Base-by-base conservation (phyloP, 805 yeast genomes). In the Ogataea pignaliae region DNA sequence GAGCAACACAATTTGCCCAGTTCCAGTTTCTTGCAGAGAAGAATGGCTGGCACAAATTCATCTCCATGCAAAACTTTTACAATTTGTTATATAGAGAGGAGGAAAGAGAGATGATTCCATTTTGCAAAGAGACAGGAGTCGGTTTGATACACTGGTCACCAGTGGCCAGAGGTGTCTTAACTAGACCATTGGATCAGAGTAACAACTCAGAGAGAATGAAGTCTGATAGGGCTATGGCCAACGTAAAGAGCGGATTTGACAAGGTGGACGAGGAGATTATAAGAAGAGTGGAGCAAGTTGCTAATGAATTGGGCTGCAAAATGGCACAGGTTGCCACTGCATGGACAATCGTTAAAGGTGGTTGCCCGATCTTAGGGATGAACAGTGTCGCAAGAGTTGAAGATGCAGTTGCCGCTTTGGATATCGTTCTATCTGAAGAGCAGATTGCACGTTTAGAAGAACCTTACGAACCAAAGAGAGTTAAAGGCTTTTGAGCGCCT, bases 71-170 rank as follows among this genome's bases (percentile, higher is more conserved):
- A 60, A 73, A 73, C 52, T 74, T 64, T 58, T 77, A 80, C 63
- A 78, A 77, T 52, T 63, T 81, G 53, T 41, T 79, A 11, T 66
- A 76, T 54, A 65, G 87, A 10, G 86, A 81, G 56, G 85, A 80
- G 44, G 87, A 81, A 57, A 64, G 81, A 14, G 87, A 81, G 54
- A 64, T 79, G 72, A 73, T 70, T 45, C 77, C 75, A 21, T 81
- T 65, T 59, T 77, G 83, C 47, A 62, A 74, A 29, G 66, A 63
- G 39, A 72, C 73, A 10, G 76, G 76, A 12, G 75, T 81, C 28
- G 82, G 80, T 1, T 45, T 79, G 37, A 69, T 78, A 42, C 85
- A 85, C 8, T 81, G 79, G 78, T 74, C 81, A 10, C 85, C 87
- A 26, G 58, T 71, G 45, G 81, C 81, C 6, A 60, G 78, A 43